Percentiles rank a stretch among this genome's conserved stretches.
Evolutionary conservation across 1,284 basidiomycete genomes (phyloP).

Genomic region (Peniophora sp.): DNA sequence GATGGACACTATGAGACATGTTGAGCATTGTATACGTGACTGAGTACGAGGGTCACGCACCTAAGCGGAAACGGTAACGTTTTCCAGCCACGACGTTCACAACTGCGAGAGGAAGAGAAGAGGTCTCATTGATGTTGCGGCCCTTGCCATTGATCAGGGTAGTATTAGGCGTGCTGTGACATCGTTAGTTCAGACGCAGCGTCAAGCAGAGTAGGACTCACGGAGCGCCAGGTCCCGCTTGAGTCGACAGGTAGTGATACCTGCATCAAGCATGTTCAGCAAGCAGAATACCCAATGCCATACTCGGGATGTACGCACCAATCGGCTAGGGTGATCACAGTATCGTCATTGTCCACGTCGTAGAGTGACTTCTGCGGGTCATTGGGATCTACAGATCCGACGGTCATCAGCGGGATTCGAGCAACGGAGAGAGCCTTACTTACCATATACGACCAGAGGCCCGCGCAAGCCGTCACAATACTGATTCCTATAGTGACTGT

Average conservation of each 20-base stretch:
- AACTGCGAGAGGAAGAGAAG: conserved; percentile 25
- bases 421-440: neutral
- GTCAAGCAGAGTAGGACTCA: neutral
- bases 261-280: too few species aligned
- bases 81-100: conserved; percentile 23
- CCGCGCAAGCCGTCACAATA: neutral
- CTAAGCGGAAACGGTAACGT: conserved; percentile 8
- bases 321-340: conserved; percentile 26
- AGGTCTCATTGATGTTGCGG: conserved; percentile 16
- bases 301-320: conserved; percentile 15
- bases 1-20: too few species aligned
- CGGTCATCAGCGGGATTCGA: conserved; percentile 35
- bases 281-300: too few species aligned
- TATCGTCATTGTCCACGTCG: conserved; percentile 34
- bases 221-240: neutral
- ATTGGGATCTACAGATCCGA: conserved; percentile 14
- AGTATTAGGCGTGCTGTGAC: conserved; percentile 19
- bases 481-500: neutral
- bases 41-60: too few species aligned
- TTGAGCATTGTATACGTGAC: too few species aligned
- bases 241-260: conserved; percentile 10
- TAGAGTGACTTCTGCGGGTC: conserved; percentile 29
- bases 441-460: neutral
- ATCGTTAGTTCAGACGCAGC: neutral
- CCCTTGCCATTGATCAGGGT: conserved; percentile 44